Evolutionary conservation across 306 rosid species (phyloP).

Genomic region (Rosa persica): DNA sequence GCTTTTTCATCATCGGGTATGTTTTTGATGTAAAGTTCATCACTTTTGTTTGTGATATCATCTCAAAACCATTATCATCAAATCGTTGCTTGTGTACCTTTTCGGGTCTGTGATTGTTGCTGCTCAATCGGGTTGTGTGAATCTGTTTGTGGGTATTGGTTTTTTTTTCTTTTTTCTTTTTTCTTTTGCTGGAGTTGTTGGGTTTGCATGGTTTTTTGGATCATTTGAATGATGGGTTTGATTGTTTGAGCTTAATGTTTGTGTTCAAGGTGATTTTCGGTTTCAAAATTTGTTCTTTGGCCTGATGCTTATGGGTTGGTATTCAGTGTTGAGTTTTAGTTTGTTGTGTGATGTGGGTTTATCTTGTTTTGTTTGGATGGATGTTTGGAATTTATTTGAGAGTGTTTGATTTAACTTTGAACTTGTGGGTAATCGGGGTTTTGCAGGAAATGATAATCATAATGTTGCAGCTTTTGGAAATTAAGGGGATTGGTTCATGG

Average conservation of each 20-base stretch:
- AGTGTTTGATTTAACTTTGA: constrained; percentile 6
- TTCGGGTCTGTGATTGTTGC: constrained; percentile 6
- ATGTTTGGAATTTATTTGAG: constrained; percentile 2
- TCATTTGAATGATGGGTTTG: constrained; percentile 21
- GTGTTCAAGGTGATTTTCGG: neutral
- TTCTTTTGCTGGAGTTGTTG: neutral
- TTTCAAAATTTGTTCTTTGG: constrained; percentile 1
- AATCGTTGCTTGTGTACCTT: neutral
- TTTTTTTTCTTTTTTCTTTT: neutral
- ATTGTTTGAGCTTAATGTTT: neutral
- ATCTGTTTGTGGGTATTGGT: constrained; percentile 26
- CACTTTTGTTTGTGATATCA: constrained; percentile 1
- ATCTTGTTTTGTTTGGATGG: neutral
- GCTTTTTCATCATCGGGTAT: constrained; percentile 17
- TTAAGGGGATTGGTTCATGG: neutral
- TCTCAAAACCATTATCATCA: neutral
- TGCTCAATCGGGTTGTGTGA: constrained; percentile 25
- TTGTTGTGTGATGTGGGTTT: neutral
- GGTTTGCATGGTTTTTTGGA: constrained; percentile 9
- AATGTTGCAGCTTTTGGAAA: neutral
- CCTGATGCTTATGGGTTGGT: neutral
- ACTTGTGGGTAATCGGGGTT: constrained; percentile 7
- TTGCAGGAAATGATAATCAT: constrained; percentile 7
- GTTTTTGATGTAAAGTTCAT: constrained; percentile 12
- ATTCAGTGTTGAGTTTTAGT: constrained; percentile 7